Conservation (phyloP, 2,329 filamentous ascomycete genomes). For the Sclerotinia sclerotiorum region DNA sequence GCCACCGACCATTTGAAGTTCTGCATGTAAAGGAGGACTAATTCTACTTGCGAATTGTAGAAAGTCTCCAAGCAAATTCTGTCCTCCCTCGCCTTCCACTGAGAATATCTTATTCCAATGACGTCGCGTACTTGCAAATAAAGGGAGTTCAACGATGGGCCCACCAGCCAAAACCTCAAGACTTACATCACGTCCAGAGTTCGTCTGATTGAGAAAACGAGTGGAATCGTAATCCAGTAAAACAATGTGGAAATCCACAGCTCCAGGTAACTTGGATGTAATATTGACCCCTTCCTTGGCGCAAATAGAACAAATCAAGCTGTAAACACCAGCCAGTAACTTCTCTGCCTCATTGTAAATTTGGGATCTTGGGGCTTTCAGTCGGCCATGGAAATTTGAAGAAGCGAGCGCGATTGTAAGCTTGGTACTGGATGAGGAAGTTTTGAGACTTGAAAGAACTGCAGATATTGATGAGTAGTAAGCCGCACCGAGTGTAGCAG, state of each 20-base stretch:
- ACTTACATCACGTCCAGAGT: neutral
- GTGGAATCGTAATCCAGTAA: constrained; percentile 61
- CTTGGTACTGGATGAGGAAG: constrained; percentile 39
- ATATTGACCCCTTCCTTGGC: constrained; percentile 55
- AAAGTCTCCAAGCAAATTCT: constrained; percentile 55
- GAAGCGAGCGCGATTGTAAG: constrained; percentile 57
- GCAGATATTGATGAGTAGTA: constrained; percentile 60
- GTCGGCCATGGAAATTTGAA: constrained; percentile 52
- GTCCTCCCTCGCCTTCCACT: constrained; percentile 63
- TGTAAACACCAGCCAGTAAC: constrained; percentile 76
- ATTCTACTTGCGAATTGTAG: constrained; percentile 49
- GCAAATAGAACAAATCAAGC: constrained; percentile 71
- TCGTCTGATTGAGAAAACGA: constrained; percentile 45
- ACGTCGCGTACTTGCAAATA: constrained; percentile 54
- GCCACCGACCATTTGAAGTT: constrained; percentile 53
- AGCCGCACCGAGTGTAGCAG: constrained; percentile 54
- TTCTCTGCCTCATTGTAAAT: constrained; percentile 69
- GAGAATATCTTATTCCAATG: constrained; percentile 67
- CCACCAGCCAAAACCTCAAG: constrained; percentile 37
- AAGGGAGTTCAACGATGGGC: constrained; percentile 47
- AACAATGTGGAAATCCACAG: constrained; percentile 74
- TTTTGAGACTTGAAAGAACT: constrained; percentile 52
- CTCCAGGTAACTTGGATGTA: constrained; percentile 64
- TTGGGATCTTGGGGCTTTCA: constrained; percentile 51
- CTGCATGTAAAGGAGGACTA: constrained; percentile 50